Evolutionary conservation across 108 stramenopile species (phyloP).

Genomic region (Parietichytrium sp.): DNA sequence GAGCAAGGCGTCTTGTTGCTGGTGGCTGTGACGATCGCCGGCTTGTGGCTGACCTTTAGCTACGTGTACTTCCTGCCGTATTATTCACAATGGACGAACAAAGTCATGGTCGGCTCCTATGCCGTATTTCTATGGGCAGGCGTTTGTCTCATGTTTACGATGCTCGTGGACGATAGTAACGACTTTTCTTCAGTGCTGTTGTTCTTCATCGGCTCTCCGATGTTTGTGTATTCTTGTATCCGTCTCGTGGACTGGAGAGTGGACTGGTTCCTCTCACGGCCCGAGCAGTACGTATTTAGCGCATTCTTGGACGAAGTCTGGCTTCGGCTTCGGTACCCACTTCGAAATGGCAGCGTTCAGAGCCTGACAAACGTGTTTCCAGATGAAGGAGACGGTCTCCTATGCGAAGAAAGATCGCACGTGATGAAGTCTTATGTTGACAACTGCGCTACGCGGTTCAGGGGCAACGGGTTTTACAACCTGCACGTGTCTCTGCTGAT

Average conservation of each 20-base stretch:
- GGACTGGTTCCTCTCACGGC: background rate
- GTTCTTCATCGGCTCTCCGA: background rate
- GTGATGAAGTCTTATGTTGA: too few relatives aligned
- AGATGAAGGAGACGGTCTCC: too few relatives aligned
- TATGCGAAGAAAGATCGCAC: too few relatives aligned
- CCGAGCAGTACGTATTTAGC: background rate
- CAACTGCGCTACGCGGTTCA: background rate
- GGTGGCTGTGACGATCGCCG: background rate
- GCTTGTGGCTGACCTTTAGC: background rate
- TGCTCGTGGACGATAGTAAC: background rate
- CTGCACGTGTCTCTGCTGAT: conserved; percentile 8
- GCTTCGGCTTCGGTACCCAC: background rate
- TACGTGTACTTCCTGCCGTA: conserved; percentile 32
- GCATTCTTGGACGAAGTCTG: background rate
- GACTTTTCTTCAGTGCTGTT: background rate
- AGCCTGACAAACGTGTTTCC: too few relatives aligned
- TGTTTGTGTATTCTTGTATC: background rate
- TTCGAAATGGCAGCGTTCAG: background rate
- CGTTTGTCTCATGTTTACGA: background rate
- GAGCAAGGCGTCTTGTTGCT: background rate
- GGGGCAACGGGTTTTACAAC: background rate
- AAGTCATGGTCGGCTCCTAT: background rate
- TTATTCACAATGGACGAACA: conserved; percentile 13
- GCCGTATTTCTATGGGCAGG: background rate
- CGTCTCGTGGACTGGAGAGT: background rate